Evolutionary conservation across 179 eudicot genomes (phyloP), one percentile per base, ranked within the genome.

Genomic region (Sideroxylon spinosum): DNA sequence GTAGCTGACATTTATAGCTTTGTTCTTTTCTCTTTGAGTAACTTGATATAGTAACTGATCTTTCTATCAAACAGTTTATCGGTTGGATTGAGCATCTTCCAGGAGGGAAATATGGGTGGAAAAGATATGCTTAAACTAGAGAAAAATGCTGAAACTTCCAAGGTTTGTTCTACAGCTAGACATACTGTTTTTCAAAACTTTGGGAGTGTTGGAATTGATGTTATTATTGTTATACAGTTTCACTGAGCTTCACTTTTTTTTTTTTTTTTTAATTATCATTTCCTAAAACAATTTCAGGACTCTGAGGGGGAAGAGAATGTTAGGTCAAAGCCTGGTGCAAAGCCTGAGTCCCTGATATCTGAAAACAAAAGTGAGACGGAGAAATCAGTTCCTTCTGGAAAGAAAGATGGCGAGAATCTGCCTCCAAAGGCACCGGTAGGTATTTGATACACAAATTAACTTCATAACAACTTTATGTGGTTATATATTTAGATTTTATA

Each of bases 41-140:
- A 13, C 37, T 68, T 37, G 23, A 16, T 63, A 72, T 79, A 6
- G 20, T 75, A 52, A 52, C 48, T 19, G 26, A 75, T 75, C 55
- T 80, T 59, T 28, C 50, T 46, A 14, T 86, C 48, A 48, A 61
- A 81, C 88, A 94, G 98, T 78, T 90, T 94, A 85, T 90, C 94
- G 71, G 97, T 85, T 80, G 98, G 98, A 55, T 86, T 94, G 82
- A 85, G 92, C 78, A 86, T 94, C 82, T 94, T 94, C 87, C 96
- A 92, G 81, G 95, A 89, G 78, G 95, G 92, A 16, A 87, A 82
- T 29, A 68, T 65, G 64, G 82, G 78, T 56, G 87, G 91, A 74
- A 89, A 87, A 78, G 80, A 80, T 50, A 77, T 79, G 44, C 75
- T 84, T 22, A 94, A 87, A 79, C 86, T 91, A 86, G 98, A 88